Evolutionary conservation across 2,329 filamentous ascomycete genomes (phyloP).

Genomic region (Apiospora saccharicola): DNA sequence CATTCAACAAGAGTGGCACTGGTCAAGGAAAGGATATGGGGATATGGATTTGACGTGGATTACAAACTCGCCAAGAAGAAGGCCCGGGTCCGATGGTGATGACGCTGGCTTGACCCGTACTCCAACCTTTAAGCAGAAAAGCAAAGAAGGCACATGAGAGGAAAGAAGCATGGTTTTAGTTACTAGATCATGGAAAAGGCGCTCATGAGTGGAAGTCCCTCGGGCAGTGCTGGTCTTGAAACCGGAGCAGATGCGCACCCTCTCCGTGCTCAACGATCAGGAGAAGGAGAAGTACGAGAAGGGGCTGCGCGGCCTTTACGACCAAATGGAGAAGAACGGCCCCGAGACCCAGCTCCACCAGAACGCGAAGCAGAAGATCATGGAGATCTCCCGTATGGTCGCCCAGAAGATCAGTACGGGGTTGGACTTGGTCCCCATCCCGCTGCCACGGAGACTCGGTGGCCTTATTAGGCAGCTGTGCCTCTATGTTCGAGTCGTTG

Average conservation of each 20-base stretch:
- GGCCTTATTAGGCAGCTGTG: constrained; percentile 79
- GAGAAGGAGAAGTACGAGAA: constrained; percentile 67
- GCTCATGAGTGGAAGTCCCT: background rate
- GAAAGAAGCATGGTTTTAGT: no score
- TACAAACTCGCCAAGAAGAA: no score
- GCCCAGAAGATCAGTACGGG: constrained; percentile 52
- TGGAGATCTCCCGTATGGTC: constrained; percentile 67
- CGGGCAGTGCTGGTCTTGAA: constrained; percentile 45
- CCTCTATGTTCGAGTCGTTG: constrained; percentile 88
- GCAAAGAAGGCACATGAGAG: no score
- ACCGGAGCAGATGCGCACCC: constrained; percentile 58
- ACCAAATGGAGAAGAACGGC: constrained; percentile 55
- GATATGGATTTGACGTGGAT: background rate
- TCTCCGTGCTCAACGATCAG: constrained; percentile 58
- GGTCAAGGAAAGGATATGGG: background rate
- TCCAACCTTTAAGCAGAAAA: no score
- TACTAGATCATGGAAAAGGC: no score
- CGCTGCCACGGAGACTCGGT: no score
- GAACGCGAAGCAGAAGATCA: constrained; percentile 63
- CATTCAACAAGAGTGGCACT: background rate
- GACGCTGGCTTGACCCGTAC: no score
- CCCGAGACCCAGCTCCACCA: constrained; percentile 56
- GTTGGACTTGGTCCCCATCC: no score
- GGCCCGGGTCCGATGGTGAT: no score
- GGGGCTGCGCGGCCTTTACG: constrained; percentile 62